phyloP scores from a whole-genome alignment of 805 yeast genomes.

The Hanseniaspora clermontiae region DNA sequence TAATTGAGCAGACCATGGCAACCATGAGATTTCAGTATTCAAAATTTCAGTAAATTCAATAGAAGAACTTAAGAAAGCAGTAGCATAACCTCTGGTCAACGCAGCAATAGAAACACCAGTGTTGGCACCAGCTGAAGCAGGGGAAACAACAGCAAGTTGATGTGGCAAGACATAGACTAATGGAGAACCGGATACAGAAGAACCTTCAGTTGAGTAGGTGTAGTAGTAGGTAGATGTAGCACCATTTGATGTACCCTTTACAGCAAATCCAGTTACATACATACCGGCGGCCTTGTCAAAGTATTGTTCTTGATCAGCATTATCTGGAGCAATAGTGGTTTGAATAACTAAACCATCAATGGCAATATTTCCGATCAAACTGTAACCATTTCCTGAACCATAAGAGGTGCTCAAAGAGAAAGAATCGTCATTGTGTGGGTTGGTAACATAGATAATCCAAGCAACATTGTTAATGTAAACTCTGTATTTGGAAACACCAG shows the following conservation, averaged over 20 bases:
- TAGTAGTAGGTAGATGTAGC: conserved; percentile 37
- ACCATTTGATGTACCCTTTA: conserved; percentile 38
- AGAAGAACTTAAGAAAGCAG: conserved; percentile 32
- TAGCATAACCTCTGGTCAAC: conserved; percentile 41
- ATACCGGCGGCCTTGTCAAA: conserved; percentile 62
- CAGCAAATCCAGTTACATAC: conserved; percentile 40
- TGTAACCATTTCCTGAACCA: conserved; percentile 28
- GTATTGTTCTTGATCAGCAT: conserved; percentile 28
- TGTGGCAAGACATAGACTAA: conserved; percentile 44
- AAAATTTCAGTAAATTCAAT: conserved; percentile 32
- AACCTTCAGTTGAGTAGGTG: conserved; percentile 38
- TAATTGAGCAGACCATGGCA: conserved; percentile 33
- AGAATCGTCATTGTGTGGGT: conserved; percentile 22
- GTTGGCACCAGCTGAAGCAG: conserved; percentile 22
- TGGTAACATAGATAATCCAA: conserved; percentile 43
- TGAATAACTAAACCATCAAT: conserved; percentile 36
- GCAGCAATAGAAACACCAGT: conserved; percentile 37
- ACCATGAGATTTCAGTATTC: conserved; percentile 31
- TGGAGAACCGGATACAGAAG: conserved; percentile 35
- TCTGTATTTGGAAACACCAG: conserved; percentile 38
- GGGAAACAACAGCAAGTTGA: conserved; percentile 32
- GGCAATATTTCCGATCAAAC: conserved; percentile 29
- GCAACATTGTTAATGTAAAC: conserved; percentile 36
- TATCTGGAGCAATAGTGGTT: conserved; percentile 37
- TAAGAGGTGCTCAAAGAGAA: conserved; percentile 20